phyloP scores from a whole-genome alignment of 2,329 filamentous ascomycete species.

The Ambrosiella cleistominuta region DNA sequence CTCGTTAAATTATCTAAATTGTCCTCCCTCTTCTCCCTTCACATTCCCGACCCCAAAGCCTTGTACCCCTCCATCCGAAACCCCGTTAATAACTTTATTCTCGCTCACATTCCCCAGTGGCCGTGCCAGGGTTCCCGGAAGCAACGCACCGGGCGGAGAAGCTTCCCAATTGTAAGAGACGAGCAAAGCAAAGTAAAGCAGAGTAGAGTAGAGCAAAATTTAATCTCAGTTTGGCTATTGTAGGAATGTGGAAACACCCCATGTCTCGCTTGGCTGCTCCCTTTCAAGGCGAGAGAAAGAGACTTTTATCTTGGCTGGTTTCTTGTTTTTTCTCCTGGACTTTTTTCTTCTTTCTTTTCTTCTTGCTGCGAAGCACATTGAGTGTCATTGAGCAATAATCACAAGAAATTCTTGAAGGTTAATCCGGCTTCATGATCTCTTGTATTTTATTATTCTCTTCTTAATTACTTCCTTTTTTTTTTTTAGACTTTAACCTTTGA shows the following conservation, averaged over 20 bases:
- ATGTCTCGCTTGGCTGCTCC: slow-evolving; percentile 3
- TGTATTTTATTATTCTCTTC: not conserved
- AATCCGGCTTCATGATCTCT: not conserved
- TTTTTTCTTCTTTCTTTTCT: not conserved
- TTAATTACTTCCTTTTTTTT: not conserved
- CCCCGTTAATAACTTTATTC: not conserved
- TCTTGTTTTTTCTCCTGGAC: not conserved
- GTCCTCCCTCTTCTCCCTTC: not conserved
- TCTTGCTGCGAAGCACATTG: too few species aligned
- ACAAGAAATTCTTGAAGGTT: not conserved
- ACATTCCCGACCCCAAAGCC: not conserved
- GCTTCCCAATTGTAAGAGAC: not conserved
- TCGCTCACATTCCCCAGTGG: not conserved
- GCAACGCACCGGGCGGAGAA: not conserved
- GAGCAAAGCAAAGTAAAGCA: not conserved
- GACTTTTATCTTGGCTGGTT: slow-evolving; percentile 4
- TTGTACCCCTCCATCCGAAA: too few species aligned
- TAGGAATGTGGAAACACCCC: not conserved
- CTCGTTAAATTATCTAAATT: not conserved
- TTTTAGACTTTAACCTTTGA: not conserved
- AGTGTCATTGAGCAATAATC: not conserved
- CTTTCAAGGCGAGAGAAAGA: not conserved
- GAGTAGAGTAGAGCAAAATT: not conserved
- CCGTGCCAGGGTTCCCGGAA: not conserved
- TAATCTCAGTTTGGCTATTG: not conserved